Percentiles rank a stretch among this genome's conserved stretches.
These are phyloP conservation scores for Avicennia marina DNA, from an alignment of 257 asterid genomes.

Conservation along the genomic window DNA sequence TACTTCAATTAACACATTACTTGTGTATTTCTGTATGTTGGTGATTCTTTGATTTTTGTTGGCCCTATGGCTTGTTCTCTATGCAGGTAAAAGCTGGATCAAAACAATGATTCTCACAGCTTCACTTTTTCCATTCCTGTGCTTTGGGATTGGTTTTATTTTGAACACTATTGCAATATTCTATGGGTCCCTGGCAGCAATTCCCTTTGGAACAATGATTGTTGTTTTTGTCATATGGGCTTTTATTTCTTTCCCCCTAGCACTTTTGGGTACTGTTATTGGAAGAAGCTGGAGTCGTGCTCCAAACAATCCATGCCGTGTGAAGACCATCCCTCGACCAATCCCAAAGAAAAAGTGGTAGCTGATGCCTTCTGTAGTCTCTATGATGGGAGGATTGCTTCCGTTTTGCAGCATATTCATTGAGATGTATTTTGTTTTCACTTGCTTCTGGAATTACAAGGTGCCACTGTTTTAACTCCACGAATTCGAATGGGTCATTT, in stretches of 20 bases:
- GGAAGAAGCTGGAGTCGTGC: slow-evolving; percentile 84
- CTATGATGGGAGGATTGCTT: slow-evolving; percentile 86
- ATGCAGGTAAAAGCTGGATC: slow-evolving; percentile 78
- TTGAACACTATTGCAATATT: slow-evolving; percentile 74
- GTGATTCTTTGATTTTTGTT: too few relatives aligned
- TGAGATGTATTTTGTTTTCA: slow-evolving; percentile 86
- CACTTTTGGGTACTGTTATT: slow-evolving; percentile 77
- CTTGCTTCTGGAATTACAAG: slow-evolving; percentile 94
- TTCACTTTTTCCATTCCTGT: slow-evolving; percentile 73
- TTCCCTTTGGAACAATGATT: slow-evolving; percentile 80
- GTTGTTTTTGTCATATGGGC: slow-evolving; percentile 78
- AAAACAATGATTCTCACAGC: slow-evolving; percentile 81
- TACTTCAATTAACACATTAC: too few relatives aligned
- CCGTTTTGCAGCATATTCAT: slow-evolving; percentile 85
- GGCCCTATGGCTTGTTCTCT: neutral
- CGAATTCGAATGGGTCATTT: too few relatives aligned
- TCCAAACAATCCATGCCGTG: slow-evolving; percentile 84
- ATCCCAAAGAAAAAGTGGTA: slow-evolving; percentile 88
- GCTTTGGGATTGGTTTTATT: slow-evolving; percentile 67
- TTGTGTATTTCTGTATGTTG: too few relatives aligned
- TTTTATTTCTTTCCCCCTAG: slow-evolving; percentile 77
- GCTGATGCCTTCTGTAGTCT: slow-evolving; percentile 61
- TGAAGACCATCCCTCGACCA: slow-evolving; percentile 90
- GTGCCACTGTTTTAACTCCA: slow-evolving; percentile 40
- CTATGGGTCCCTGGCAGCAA: slow-evolving; percentile 82